Conservation (phyloP, 2,329 filamentous ascomycete genomes). For the Capronia americana region DNA sequence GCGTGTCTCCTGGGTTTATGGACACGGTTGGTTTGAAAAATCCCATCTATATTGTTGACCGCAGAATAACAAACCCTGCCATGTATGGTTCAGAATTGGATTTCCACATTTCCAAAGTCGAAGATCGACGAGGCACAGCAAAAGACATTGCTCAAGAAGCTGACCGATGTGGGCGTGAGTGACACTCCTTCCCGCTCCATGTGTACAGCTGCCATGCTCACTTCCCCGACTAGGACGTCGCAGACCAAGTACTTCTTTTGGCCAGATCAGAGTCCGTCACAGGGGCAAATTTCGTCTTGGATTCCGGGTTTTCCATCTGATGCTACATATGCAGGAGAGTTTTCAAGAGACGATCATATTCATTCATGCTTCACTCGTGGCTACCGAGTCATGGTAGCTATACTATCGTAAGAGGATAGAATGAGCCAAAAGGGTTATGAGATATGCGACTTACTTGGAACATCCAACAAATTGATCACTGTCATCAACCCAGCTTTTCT, state of each 20-base stretch:
- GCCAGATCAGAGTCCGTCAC: constrained; percentile 15
- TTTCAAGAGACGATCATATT: no score
- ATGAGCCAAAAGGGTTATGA: no score
- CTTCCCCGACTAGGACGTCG: constrained; percentile 39
- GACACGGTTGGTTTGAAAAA: not conserved
- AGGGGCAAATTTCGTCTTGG: constrained; percentile 25
- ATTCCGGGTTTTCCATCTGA: constrained; percentile 3
- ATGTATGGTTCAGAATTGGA: not conserved
- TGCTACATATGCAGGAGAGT: no score
- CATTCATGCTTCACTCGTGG: no score
- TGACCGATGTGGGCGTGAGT: not conserved
- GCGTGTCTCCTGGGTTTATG: not conserved
- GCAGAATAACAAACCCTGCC: constrained; percentile 2
- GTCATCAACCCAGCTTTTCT: no score
- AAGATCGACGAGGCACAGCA: not conserved
- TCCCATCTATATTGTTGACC: constrained; percentile 59
- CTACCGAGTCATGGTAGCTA: no score
- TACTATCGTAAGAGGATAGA: no score
- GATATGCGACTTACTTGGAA: no score
- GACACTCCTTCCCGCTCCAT: no score
- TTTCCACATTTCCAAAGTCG: not conserved
- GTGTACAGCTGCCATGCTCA: no score
- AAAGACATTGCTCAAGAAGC: not conserved
- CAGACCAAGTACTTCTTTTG: constrained; percentile 21
- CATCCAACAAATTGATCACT: no score